These are phyloP conservation scores for Trichoderma erinaceum DNA, from an alignment of 495 filamentous ascomycete species.

Conservation along the genomic window DNA sequence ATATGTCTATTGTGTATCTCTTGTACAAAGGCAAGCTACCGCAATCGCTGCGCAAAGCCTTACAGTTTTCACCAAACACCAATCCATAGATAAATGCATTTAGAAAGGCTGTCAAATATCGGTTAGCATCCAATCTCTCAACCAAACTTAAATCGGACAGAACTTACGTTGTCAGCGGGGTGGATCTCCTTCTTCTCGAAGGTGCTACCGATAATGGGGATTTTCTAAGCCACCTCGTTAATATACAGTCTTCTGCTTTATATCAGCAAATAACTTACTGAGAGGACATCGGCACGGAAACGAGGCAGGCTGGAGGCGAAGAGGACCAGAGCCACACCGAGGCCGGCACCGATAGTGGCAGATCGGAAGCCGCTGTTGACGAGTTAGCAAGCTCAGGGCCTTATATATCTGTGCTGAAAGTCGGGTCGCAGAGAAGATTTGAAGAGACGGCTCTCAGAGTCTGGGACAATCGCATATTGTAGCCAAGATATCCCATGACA, in stretches of 20 bases:
- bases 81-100: slow-evolving; percentile 17
- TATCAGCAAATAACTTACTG: slow-evolving; percentile 21
- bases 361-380: slow-evolving; percentile 37
- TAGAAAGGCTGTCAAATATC: slow-evolving; percentile 39
- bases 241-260: not conserved
- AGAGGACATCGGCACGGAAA: slow-evolving; percentile 50
- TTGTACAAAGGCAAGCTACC: slow-evolving; percentile 14
- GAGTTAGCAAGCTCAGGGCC: slow-evolving; percentile 4
- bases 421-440: not conserved
- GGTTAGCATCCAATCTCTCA: slow-evolving; percentile 16
- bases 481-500: too few species aligned
- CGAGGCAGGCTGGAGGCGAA: slow-evolving; percentile 54
- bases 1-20: slow-evolving; percentile 16
- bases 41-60: slow-evolving; percentile 22
- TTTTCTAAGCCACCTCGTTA: slow-evolving; percentile 36
- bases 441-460: too few species aligned
- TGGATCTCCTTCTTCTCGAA: slow-evolving; percentile 44
- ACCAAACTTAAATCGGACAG: not conserved
- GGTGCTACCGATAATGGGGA: slow-evolving; percentile 45
- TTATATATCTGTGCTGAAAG: not conserved
- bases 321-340: slow-evolving; percentile 51
- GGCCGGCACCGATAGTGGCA: slow-evolving; percentile 48
- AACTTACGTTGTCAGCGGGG: slow-evolving; percentile 53
- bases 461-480: too few species aligned
- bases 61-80: slow-evolving; percentile 12